Evolutionary conservation across 2,329 filamentous ascomycete species (phyloP).

Genomic region (Dendrostoma leiphaemia): DNA sequence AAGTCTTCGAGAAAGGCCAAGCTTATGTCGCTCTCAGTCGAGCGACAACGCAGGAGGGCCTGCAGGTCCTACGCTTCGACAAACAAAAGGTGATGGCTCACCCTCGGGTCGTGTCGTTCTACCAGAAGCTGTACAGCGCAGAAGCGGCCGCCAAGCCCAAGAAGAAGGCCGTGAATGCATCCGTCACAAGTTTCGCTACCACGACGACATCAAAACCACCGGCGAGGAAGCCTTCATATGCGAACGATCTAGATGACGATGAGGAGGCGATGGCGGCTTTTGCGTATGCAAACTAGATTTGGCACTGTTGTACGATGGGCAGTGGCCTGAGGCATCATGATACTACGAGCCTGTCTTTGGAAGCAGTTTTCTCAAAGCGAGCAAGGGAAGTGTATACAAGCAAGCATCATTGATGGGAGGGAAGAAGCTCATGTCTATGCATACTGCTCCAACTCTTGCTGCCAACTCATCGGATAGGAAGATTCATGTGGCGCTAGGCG

Average conservation of each 20-base stretch:
- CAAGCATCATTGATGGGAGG: background rate
- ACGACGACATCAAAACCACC: conserved; percentile 26
- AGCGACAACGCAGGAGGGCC: conserved; percentile 80
- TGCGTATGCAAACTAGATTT: conserved; percentile 1
- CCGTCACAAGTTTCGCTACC: conserved; percentile 41
- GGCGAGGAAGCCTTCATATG: conserved; percentile 21
- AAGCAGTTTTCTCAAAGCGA: background rate
- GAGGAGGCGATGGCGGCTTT: conserved; percentile 17
- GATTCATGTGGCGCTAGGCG: background rate
- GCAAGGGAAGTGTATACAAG: background rate
- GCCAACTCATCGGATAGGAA: no score
- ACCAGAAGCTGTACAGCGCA: conserved; percentile 75
- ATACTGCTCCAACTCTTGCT: background rate
- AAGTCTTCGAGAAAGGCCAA: conserved; percentile 95
- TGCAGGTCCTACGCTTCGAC: conserved; percentile 88
- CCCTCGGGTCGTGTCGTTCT: conserved; percentile 80
- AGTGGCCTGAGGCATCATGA: background rate
- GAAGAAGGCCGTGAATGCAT: conserved; percentile 27
- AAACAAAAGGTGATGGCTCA: conserved; percentile 93
- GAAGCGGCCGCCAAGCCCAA: conserved; percentile 38
- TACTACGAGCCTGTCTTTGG: background rate
- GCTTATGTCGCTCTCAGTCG: conserved; percentile 95
- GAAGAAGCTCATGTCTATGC: background rate
- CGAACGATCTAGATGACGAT: conserved; percentile 15
- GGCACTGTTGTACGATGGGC: background rate